These are phyloP conservation scores for Ustilago sp. DNA, from an alignment of 1,284 basidiomycete genomes.

Conservation along the genomic window DNA sequence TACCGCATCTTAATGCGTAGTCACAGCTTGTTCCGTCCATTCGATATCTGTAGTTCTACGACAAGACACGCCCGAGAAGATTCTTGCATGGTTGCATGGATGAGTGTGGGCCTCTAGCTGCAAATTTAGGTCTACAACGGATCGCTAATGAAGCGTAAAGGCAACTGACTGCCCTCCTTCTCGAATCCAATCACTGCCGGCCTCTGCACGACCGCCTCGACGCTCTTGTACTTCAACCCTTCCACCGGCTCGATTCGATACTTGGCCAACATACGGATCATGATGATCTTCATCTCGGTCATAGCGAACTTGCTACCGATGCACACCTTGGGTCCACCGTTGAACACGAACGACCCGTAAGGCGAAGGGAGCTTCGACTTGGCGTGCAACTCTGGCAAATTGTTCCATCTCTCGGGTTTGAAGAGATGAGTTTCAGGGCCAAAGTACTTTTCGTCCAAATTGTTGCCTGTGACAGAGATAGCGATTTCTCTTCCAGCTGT, in stretches of 20 bases:
- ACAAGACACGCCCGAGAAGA: not conserved
- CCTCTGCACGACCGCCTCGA: conserved; percentile 51
- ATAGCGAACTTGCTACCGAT: conserved; percentile 62
- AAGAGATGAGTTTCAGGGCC: conserved; percentile 58
- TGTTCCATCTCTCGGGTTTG: conserved; percentile 62
- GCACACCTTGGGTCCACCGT: conserved; percentile 61
- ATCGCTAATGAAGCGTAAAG: conserved; percentile 36
- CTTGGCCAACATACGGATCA: conserved; percentile 37
- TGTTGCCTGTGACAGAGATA: conserved; percentile 51
- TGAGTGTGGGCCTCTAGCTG: not conserved
- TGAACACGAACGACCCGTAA: conserved; percentile 57
- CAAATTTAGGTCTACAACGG: conserved; percentile 16
- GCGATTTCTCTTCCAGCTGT: conserved; percentile 37
- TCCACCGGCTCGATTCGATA: conserved; percentile 43
- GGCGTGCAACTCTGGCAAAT: conserved; percentile 37
- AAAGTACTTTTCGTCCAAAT: conserved; percentile 51
- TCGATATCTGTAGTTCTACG: not conserved
- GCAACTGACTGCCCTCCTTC: conserved; percentile 50
- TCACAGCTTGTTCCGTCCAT: not conserved
- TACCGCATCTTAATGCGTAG: not conserved
- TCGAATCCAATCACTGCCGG: conserved; percentile 46
- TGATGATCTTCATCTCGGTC: conserved; percentile 55
- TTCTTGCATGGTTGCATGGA: not conserved
- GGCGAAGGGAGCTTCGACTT: conserved; percentile 46
- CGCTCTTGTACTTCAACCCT: conserved; percentile 49